Evolutionary conservation across 768 basidiomycete genomes (phyloP).

Genomic region (Coprinellus aureogranulatus): DNA sequence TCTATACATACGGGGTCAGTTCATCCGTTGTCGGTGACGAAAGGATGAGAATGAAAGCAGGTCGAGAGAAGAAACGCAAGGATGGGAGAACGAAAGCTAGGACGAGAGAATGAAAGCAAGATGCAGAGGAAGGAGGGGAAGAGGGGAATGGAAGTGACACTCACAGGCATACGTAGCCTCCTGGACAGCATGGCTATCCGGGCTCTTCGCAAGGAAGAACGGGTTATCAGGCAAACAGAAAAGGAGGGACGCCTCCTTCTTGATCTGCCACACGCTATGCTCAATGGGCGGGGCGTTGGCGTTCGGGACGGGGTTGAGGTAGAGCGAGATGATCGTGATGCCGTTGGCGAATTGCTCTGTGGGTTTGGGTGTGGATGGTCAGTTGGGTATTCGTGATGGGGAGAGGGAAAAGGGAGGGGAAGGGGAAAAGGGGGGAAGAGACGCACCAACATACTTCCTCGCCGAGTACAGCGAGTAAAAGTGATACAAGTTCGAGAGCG

Average conservation of each 20-base stretch:
- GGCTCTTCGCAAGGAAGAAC: slow-evolving; percentile 69
- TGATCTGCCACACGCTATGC: slow-evolving; percentile 93
- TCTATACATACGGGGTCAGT: slow-evolving; percentile 45
- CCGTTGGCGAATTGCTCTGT: slow-evolving; percentile 96
- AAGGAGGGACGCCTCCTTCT: slow-evolving; percentile 93
- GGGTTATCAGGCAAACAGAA: slow-evolving; percentile 96
- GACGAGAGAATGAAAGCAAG: no score
- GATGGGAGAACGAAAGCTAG: no score
- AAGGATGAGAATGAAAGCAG: background rate
- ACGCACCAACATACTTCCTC: slow-evolving; percentile 88
- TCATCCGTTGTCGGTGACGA: background rate
- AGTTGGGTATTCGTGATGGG: background rate
- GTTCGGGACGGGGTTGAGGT: slow-evolving; percentile 87
- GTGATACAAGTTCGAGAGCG: slow-evolving; percentile 93
- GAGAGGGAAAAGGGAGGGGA: background rate
- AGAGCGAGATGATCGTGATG: slow-evolving; percentile 90
- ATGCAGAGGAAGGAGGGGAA: no score
- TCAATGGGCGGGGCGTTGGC: slow-evolving; percentile 86
- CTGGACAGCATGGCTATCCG: slow-evolving; percentile 83
- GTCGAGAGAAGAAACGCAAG: no score
- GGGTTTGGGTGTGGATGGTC: no score
- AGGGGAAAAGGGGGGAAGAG: background rate
- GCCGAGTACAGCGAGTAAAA: slow-evolving; percentile 95
- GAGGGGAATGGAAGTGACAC: no score
- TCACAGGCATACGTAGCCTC: slow-evolving; percentile 93